phyloP scores from a whole-genome alignment of 257 asterid species.

The Solanum commersonii region DNA sequence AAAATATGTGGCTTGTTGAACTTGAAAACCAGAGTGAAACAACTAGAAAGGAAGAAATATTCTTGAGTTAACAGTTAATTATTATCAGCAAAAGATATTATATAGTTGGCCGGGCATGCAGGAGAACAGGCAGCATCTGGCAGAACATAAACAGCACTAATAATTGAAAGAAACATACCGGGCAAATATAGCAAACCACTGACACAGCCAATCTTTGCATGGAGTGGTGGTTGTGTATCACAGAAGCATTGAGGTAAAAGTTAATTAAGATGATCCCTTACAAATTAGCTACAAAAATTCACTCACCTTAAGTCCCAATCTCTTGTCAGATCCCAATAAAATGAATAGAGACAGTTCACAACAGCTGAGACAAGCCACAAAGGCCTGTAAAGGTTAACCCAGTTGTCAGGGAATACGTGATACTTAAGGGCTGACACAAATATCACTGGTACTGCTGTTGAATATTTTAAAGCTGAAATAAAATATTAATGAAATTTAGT shows the following conservation, averaged over 20 bases:
- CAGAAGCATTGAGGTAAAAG: background rate
- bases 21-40: conserved; percentile 91
- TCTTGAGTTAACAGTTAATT: background rate
- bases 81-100: background rate
- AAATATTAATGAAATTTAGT: conserved; percentile 6
- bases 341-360: conserved; percentile 75
- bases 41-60: conserved; percentile 30
- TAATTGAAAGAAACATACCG: background rate
- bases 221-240: background rate
- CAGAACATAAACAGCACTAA: background rate
- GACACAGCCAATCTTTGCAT: background rate
- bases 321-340: conserved; percentile 89
- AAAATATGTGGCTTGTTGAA: conserved; percentile 56
- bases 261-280: background rate
- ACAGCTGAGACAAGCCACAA: conserved; percentile 86
- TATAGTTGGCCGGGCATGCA: background rate
- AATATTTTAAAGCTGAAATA: conserved; percentile 86
- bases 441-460: conserved; percentile 89
- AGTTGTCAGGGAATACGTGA: conserved; percentile 70
- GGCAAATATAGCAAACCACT: background rate
- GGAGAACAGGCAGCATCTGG: background rate
- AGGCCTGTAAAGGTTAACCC: conserved; percentile 70
- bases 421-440: conserved; percentile 90
- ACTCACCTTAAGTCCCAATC: conserved; percentile 96
- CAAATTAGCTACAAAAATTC: background rate